A percentile compares a stretch with the other conserved stretches of the same genome.
phyloP scores from a whole-genome alignment of 345 rosid genomes.

The Pugionium dolabratum region DNA sequence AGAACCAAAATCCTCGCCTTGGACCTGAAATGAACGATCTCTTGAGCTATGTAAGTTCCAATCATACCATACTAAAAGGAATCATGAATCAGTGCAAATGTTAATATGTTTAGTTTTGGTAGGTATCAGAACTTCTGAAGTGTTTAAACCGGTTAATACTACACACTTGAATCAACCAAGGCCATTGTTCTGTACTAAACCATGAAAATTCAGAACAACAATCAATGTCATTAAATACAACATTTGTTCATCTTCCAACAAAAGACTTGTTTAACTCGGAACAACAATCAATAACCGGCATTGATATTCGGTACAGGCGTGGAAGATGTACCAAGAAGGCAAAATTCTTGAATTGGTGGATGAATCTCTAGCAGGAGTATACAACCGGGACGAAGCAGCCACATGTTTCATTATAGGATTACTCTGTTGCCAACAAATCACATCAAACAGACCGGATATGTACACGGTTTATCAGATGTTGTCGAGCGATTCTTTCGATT shows the following conservation, averaged over 20 bases:
- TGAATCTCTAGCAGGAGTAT: constrained; percentile 52
- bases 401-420: constrained; percentile 79
- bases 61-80: constrained; percentile 11
- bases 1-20: constrained; percentile 55
- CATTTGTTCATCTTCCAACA: not conserved
- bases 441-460: constrained; percentile 76
- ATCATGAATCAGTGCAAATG: not conserved
- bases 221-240: not conserved
- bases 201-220: not conserved
- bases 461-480: constrained; percentile 77
- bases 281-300: not conserved
- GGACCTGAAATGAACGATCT: constrained; percentile 64
- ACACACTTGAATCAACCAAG: not conserved
- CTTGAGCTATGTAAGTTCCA: constrained; percentile 69
- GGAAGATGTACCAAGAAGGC: constrained; percentile 61
- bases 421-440: constrained; percentile 73
- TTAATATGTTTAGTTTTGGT: not conserved
- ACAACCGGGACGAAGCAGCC: constrained; percentile 68
- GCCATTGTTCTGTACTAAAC: not conserved
- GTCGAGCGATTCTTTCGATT: constrained; percentile 74
- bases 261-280: not conserved
- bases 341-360: constrained; percentile 68
- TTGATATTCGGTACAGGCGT: constrained; percentile 51
- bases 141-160: not conserved
- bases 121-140: not conserved